Evolutionary conservation across 331 rosid genomes (phyloP).

Genomic region (Malus hybrid): DNA sequence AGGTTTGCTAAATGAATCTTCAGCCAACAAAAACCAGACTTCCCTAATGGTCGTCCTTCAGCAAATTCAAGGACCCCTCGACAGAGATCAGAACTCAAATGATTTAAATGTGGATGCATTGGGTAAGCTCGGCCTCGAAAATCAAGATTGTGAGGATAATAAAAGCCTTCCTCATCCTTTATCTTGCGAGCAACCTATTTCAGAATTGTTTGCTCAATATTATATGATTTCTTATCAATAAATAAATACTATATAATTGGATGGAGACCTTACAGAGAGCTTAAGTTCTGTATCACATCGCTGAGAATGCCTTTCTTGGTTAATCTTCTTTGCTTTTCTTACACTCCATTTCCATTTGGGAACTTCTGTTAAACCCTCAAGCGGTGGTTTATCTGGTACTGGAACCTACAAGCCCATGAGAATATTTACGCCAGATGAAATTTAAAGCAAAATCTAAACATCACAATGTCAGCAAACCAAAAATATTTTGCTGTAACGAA

Average conservation of each 20-base stretch:
- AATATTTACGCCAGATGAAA: slow-evolving; percentile 1
- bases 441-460: not conserved
- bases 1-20: slow-evolving; percentile 78
- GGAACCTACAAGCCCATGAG: slow-evolving; percentile 48
- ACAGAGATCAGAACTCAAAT: slow-evolving; percentile 85
- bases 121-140: slow-evolving; percentile 93
- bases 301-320: slow-evolving; percentile 77
- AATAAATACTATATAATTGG: not conserved
- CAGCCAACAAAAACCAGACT: slow-evolving; percentile 68
- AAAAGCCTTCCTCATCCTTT: slow-evolving; percentile 82
- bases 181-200: slow-evolving; percentile 73
- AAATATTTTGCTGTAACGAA: not conserved
- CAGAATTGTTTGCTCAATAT: slow-evolving; percentile 15
- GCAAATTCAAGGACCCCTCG: slow-evolving; percentile 82
- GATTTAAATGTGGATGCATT: slow-evolving; percentile 89
- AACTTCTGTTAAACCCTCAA: slow-evolving; percentile 50
- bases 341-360: slow-evolving; percentile 74
- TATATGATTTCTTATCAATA: not conserved
- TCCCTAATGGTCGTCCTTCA: slow-evolving; percentile 73
- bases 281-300: slow-evolving; percentile 79
- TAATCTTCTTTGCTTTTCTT: slow-evolving; percentile 74
- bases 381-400: slow-evolving; percentile 55
- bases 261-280: slow-evolving; percentile 66
- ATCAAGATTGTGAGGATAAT: slow-evolving; percentile 90
- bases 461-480: not conserved